Base-by-base conservation (phyloP, 2,329 filamentous ascomycete genomes). In the Pseudogymnoascus pannorum region DNA sequence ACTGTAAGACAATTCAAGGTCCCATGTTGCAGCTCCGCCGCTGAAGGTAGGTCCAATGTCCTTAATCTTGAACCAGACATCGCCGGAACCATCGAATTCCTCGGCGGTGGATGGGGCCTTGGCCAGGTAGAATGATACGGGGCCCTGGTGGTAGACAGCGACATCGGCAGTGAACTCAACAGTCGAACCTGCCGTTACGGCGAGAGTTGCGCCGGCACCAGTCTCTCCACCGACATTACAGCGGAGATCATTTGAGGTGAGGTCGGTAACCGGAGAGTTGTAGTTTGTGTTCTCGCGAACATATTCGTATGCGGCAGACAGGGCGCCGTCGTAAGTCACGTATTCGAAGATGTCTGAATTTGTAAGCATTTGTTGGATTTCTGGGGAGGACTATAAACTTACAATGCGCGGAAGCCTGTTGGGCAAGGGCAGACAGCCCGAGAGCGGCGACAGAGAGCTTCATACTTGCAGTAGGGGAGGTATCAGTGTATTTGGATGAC, bases 211-310 rank as follows among this genome's bases (percentile, higher is more conserved):
- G n/a, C 31, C 22, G 11, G 44, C 36, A 8, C 60, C 60, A 11
- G 35, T 61, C 57, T 40, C 57, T 36, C 31, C 51, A 12, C 60
- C 60, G 62, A 73, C 70, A 70, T 78, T 78, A 72, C 75, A 78
- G 24, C 75, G 68, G 31, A 78, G 68, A 64, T 77, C 74, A 66
- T 82, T 80, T 5, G 69, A 72, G 9, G 75, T 75, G 18, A 74
- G 76, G 4, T 82, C 83, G 48, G 72, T 71, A 8, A 85, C 66
- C 6, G 75, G 75, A 67, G 84, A 73, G 40, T 78, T 75, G 68
- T 84, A 83, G n/a, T 62, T 62, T 35, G 60, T 60, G 57, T 59
- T 62, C 35, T 73, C 73, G 12, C 74, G 71, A 2, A 82, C 82
- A 7, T 79, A 76, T 29, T 61, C 29, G 16, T 61, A 61, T 12